Evolutionary conservation across 2,329 filamentous ascomycete species (phyloP).

Genomic region (Aspergillus sp.): DNA sequence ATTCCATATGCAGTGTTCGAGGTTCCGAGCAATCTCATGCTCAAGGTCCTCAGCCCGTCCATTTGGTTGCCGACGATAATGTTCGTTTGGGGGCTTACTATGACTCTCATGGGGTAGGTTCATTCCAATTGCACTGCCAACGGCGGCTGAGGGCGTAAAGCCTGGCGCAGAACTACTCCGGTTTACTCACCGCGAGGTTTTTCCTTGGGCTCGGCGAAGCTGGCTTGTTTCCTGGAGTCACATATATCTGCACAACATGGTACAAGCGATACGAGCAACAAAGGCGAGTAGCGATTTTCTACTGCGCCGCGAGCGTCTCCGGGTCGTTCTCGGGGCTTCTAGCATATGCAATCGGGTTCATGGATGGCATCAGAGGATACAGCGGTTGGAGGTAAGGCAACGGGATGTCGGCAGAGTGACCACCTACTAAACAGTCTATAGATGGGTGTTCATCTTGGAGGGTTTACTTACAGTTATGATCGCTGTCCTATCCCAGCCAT

Average conservation of each 20-base stretch:
- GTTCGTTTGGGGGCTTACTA: constrained; percentile 21
- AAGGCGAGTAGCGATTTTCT: constrained; percentile 56
- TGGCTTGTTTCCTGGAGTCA: not conserved
- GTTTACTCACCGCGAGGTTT: not conserved
- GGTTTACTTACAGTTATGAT: constrained; percentile 63
- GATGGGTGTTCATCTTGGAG: constrained; percentile 53
- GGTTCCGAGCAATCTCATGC: constrained; percentile 24
- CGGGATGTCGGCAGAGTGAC: too few relatives aligned
- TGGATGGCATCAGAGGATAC: constrained; percentile 60
- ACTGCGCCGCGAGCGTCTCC: constrained; percentile 72
- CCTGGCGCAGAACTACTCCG: constrained; percentile 23
- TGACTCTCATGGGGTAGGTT: constrained; percentile 19
- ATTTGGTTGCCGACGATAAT: constrained; percentile 43
- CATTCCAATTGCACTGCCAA: constrained; percentile 7
- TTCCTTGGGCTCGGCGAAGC: constrained; percentile 27
- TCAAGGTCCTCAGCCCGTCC: constrained; percentile 36
- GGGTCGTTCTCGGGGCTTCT: constrained; percentile 82
- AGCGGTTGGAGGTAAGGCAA: constrained; percentile 17
- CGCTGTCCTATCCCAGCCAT: too few relatives aligned
- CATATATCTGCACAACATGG: not conserved
- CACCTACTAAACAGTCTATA: too few relatives aligned
- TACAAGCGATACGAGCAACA: not conserved
- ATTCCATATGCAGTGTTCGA: constrained; percentile 64
- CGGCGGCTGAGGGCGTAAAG: constrained; percentile 11
- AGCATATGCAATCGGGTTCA: constrained; percentile 78